These are phyloP conservation scores for Colletotrichum musicola DNA, from an alignment of 2,329 filamentous ascomycete species.

Conservation along the genomic window DNA sequence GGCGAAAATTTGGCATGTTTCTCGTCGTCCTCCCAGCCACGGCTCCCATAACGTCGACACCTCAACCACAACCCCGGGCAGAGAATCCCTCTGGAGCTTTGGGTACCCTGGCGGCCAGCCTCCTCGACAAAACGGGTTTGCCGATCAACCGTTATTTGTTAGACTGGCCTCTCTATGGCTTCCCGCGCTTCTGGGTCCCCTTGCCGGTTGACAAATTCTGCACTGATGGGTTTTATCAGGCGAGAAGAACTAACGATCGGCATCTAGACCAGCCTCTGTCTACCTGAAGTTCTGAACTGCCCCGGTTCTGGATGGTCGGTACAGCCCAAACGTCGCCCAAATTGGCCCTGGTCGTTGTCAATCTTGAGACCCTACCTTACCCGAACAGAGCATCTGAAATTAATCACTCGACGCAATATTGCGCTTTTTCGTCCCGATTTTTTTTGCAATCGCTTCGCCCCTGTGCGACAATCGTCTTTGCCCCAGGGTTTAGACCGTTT, in stretches of 20 bases:
- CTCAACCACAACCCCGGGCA: background rate
- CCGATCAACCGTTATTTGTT: background rate
- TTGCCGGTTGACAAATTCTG: background rate
- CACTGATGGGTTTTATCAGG: slow-evolving; percentile 26
- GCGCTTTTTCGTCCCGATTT: slow-evolving; percentile 3
- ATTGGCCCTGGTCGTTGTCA: slow-evolving; percentile 1
- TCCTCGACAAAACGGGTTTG: background rate
- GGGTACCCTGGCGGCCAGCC: background rate
- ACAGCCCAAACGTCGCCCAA: slow-evolving; percentile 9
- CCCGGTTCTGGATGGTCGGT: slow-evolving; percentile 10
- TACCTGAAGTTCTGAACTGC: slow-evolving; percentile 5
- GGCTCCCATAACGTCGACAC: background rate
- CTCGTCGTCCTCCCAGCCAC: background rate
- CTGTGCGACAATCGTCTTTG: background rate
- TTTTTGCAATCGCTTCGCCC: background rate
- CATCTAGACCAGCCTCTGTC: slow-evolving; percentile 30
- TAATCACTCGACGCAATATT: slow-evolving; percentile 14
- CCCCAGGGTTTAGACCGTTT: background rate
- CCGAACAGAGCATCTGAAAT: background rate
- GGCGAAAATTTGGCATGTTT: background rate
- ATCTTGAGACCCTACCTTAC: slow-evolving; percentile 15
- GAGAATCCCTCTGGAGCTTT: slow-evolving; percentile 1
- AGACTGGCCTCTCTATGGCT: background rate
- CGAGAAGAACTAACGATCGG: slow-evolving; percentile 32
- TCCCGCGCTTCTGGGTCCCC: background rate